Conservation (phyloP, 306 rosid genomes). For the Elaeagnus macrophylla region DNA sequence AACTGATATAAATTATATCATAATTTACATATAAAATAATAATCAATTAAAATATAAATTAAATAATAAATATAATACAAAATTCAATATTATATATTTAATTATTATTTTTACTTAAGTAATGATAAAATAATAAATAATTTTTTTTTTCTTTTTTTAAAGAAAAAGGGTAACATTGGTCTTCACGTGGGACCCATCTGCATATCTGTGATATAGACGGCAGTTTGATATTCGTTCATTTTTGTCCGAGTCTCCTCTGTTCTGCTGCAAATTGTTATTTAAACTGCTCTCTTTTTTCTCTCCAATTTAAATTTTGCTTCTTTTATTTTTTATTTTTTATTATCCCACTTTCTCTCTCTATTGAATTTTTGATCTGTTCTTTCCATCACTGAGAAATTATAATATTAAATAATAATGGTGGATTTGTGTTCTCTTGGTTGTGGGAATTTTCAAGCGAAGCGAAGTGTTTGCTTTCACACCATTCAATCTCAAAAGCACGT, state of each 20-base stretch:
- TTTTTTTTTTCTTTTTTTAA: too few species aligned
- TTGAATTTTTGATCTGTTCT: not conserved
- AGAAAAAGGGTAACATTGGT: constrained; percentile 61
- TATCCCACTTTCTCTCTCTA: too few species aligned
- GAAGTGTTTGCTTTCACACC: constrained; percentile 67
- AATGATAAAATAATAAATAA: too few species aligned
- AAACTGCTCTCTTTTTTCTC: constrained; percentile 23
- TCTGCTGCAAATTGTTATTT: constrained; percentile 33
- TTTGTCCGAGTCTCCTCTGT: constrained; percentile 27
- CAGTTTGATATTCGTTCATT: constrained; percentile 37
- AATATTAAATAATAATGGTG: constrained; percentile 32
- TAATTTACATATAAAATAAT: too few species aligned
- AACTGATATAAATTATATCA: too few species aligned
- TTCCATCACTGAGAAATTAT: not conserved
- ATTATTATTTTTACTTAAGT: too few species aligned
- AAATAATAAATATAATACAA: too few species aligned
- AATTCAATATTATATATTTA: too few species aligned
- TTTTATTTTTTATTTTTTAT: too few species aligned
- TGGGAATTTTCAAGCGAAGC: constrained; percentile 47
- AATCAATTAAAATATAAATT: too few species aligned
- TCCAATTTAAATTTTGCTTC: not conserved
- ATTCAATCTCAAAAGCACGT: constrained; percentile 48
- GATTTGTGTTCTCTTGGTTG: constrained; percentile 45
- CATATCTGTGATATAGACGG: constrained; percentile 78
- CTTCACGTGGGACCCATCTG: constrained; percentile 56